Evolutionary conservation across 495 filamentous ascomycete genomes (phyloP), one percentile per base, ranked within the genome.

Genomic region (Alectoria sarmentosa): DNA sequence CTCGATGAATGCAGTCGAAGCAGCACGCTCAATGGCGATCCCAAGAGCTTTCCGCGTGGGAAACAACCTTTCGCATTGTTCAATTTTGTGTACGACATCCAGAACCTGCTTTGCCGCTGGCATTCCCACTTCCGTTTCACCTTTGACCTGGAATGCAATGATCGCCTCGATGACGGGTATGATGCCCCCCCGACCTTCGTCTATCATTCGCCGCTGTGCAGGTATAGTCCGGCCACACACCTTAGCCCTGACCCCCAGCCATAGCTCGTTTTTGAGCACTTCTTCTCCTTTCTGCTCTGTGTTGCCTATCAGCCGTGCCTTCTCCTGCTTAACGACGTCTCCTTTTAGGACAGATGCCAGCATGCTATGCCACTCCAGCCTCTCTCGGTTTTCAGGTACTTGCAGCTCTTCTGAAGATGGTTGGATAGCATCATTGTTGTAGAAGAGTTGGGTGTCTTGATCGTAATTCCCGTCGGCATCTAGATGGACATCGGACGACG

Each of bases 341-440:
- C 94, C 94, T 42, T 92, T 98, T 67, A 98, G 76, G 5, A 98
- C 94, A 1, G 91, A 92, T 36, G 92, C 91, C 46, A 98, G 79
- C 94, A 98, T 98, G 7, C 90, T 88, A 76, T 98, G 93, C 94
- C 94, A 98, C 75, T 98, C 95, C 36, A 98, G 78, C 44, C 94
- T 80, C 74, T 98, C 94, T 60, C 94, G 84, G 71, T 94, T 98
- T 67, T 84, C 86, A 1, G 90, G 88, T 67, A 95, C 88, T 77
- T 88, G 88, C 41, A 97, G 78, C 73, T 98, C 95, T 65, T 97
- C 94, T 37, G 88, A 76, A 6, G 90, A 91, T 5, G 92, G 91
- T 69, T 95, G 87, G 66, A 89, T 88, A 64, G 96, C 90, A 70
- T 94, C 89, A 62, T 90, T 88, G 39, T 87, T 83, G 68, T 93